Percentiles rank a stretch among this genome's conserved stretches.
Conservation (phyloP, 2,329 filamentous ascomycete species). For the Stachybotrys chlorohalonatus region DNA sequence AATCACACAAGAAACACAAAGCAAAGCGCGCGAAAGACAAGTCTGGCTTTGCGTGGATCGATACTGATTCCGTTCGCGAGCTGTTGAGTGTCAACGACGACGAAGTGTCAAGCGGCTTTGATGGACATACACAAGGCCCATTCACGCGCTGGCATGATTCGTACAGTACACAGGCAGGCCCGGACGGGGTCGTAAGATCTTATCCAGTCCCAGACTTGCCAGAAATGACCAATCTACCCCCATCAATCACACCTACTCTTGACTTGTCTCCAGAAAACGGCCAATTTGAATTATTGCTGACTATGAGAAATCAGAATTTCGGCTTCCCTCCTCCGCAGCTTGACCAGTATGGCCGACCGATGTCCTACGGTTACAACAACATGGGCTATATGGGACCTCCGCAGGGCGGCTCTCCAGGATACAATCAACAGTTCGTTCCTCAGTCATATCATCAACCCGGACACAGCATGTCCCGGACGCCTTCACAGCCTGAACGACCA, state of each 20-base stretch:
- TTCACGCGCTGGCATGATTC: conserved; percentile 17
- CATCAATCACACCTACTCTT: conserved; percentile 13
- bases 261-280: conserved; percentile 62
- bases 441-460: conserved; percentile 40
- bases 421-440: conserved; percentile 34
- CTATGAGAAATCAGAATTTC: conserved; percentile 57
- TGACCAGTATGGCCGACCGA: conserved; percentile 28
- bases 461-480: conserved; percentile 72
- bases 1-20: conserved; percentile 34
- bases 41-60: conserved; percentile 24
- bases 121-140: conserved; percentile 13
- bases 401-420: conserved; percentile 40
- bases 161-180: conserved; percentile 8
- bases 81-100: not conserved
- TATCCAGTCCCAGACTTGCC: not conserved
- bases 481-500: conserved; percentile 65
- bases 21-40: conserved; percentile 36
- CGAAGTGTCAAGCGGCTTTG: not conserved
- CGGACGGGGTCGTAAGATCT: not conserved
- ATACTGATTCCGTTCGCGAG: not conserved
- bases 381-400: conserved; percentile 41
- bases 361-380: conserved; percentile 33
- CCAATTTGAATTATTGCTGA: conserved; percentile 68
- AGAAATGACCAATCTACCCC: not conserved
- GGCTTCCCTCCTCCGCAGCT: conserved; percentile 38